A percentile compares a stretch with the other conserved stretches of the same genome.
phyloP scores from a whole-genome alignment of 164 flowering plant species.

The Santalum album region DNA sequence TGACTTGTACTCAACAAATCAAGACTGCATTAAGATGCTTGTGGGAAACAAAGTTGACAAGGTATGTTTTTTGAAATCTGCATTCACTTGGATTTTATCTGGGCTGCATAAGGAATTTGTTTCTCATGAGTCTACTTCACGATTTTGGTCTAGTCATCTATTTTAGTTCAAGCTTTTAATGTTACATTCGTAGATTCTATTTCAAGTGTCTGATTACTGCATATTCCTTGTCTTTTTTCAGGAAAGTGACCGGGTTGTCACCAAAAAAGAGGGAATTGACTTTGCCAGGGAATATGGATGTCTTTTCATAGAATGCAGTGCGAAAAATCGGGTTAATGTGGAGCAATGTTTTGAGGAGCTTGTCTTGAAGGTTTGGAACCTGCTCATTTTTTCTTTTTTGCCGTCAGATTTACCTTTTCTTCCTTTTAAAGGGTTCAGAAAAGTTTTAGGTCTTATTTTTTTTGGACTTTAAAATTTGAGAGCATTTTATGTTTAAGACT shows the following conservation, averaged over 20 bases:
- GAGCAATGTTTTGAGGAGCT: slow-evolving; percentile 82
- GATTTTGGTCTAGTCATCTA: no score
- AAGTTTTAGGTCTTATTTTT: no score
- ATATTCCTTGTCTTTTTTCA: slow-evolving; percentile 13
- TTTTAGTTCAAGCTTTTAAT: no score
- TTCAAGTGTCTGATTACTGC: not conserved
- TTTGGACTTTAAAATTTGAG: no score
- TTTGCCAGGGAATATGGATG: slow-evolving; percentile 80
- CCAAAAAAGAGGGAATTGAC: slow-evolving; percentile 74
- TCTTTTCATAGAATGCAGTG: slow-evolving; percentile 76
- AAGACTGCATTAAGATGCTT: slow-evolving; percentile 88
- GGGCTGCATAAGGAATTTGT: not conserved
- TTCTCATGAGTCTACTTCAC: no score
- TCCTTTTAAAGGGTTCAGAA: no score
- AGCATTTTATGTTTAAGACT: no score
- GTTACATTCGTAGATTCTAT: not conserved
- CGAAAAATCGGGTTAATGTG: slow-evolving; percentile 72
- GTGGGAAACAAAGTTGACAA: slow-evolving; percentile 87
- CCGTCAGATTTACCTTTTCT: no score
- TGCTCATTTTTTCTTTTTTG: not conserved
- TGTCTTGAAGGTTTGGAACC: slow-evolving; percentile 50
- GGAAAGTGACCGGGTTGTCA: slow-evolving; percentile 76
- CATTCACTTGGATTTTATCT: not conserved
- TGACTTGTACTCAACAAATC: slow-evolving; percentile 74
- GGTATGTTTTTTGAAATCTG: slow-evolving; percentile 25